A percentile compares a stretch with the other conserved stretches of the same genome.
These are phyloP conservation scores for Fusarium gaditjirri DNA, from an alignment of 2,329 filamentous ascomycete genomes.

Conservation along the genomic window DNA sequence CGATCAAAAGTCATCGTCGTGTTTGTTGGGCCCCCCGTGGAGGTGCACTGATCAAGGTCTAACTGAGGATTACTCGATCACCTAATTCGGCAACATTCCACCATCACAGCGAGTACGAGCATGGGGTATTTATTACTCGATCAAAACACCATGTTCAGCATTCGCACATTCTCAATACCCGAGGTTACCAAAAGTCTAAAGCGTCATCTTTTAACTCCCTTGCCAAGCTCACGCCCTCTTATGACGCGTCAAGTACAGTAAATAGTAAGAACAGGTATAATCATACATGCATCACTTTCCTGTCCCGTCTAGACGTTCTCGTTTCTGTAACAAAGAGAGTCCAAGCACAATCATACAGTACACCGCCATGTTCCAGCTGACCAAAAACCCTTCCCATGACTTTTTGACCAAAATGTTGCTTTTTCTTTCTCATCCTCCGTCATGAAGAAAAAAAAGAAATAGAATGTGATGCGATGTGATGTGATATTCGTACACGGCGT, in stretches of 20 bases:
- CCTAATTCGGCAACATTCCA: slow-evolving; percentile 16
- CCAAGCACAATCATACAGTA: slow-evolving; percentile 35
- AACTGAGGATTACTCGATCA: slow-evolving; percentile 14
- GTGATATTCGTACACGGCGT: slow-evolving; percentile 38
- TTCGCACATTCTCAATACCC: background rate
- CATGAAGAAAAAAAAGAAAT: slow-evolving; percentile 16
- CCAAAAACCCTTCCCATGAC: background rate
- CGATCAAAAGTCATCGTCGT: slow-evolving; percentile 25
- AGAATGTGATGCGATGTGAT: slow-evolving; percentile 16
- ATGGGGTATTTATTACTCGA: slow-evolving; percentile 29
- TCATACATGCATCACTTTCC: slow-evolving; percentile 37
- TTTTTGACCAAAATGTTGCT: slow-evolving; percentile 1
- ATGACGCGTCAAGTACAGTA: slow-evolving; percentile 10
- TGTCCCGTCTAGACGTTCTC: slow-evolving; percentile 15
- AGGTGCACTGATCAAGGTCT: slow-evolving; percentile 7
- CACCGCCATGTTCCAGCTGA: slow-evolving; percentile 27
- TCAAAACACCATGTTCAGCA: slow-evolving; percentile 21
- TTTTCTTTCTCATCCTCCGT: background rate
- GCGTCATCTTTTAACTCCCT: background rate
- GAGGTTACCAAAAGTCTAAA: slow-evolving; percentile 17
- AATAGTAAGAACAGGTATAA: slow-evolving; percentile 31
- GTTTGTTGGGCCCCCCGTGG: slow-evolving; percentile 7
- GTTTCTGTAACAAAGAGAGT: slow-evolving; percentile 19
- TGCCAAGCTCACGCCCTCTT: slow-evolving; percentile 1
- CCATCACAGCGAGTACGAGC: background rate